A percentile compares a stretch with the other conserved stretches of the same genome.
Conservation (phyloP, 1,284 basidiomycete species). For the Naganishia albida region DNA sequence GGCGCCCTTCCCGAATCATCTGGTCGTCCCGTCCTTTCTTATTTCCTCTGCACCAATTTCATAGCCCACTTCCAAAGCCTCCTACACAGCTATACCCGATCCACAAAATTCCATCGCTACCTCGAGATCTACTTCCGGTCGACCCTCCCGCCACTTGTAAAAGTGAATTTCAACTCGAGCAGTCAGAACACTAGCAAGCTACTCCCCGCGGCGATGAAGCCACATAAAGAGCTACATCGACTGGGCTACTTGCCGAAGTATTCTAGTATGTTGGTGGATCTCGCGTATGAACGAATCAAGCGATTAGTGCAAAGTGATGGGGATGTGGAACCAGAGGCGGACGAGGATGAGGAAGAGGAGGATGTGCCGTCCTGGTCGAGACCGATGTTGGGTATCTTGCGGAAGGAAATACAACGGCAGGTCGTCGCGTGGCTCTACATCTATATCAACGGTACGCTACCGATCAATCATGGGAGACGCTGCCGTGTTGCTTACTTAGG, state of each 20-base stretch:
- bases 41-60: slow-evolving; percentile 20
- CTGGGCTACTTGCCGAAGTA: slow-evolving; percentile 81
- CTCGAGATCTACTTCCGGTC: slow-evolving; percentile 43
- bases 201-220: slow-evolving; percentile 39
- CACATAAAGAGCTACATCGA: slow-evolving; percentile 60
- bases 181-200: slow-evolving; percentile 14
- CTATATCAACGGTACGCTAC: slow-evolving; percentile 52
- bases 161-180: slow-evolving; percentile 32
- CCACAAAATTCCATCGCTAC: slow-evolving; percentile 43
- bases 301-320: slow-evolving; percentile 62
- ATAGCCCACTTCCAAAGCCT: slow-evolving; percentile 43
- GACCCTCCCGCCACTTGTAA: slow-evolving; percentile 38
- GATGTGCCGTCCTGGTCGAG: slow-evolving; percentile 6
- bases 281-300: slow-evolving; percentile 83
- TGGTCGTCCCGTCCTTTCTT: slow-evolving; percentile 37
- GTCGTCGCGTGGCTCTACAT: slow-evolving; percentile 34
- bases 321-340: slow-evolving; percentile 44
- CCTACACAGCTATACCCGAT: slow-evolving; percentile 47
- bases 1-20: slow-evolving; percentile 24
- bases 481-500: slow-evolving; percentile 23
- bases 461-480: slow-evolving; percentile 32
- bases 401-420: slow-evolving; percentile 57
- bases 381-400: slow-evolving; percentile 13
- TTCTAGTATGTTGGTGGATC: slow-evolving; percentile 75
- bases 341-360: slow-evolving; percentile 5